Evolutionary conservation across 345 rosid species (phyloP), one percentile per base, ranked within the genome.

Genomic region (Gossypium herbaceum): DNA sequence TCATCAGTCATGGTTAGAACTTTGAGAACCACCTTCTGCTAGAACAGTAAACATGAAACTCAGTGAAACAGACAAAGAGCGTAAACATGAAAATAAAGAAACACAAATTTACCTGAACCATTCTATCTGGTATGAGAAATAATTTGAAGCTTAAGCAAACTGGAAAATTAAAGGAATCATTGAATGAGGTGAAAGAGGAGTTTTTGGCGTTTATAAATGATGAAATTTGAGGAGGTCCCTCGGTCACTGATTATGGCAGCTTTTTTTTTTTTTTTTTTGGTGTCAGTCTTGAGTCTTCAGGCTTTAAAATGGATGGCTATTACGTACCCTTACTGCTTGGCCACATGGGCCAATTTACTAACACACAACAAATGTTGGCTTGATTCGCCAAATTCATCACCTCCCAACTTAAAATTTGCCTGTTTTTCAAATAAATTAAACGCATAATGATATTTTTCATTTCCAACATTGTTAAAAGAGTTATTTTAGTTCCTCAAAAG

Each of bases 1-100:
- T 91, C 98, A 73, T 94, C 97, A 9, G 95, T 91, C 97, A 94
- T 94, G 79, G 97, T 92, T 81, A 91, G 72, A 39, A 94, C 88
- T 89, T 89, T 94, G 68, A 94, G 52, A 64, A 94, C 91, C 80
- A 91, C 84, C 82, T 94, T 94, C 93, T 86, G 88, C 83, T 70
- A 63, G 12, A 45, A n/a, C 20, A 22, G 27, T 7, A 15, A 59
- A 60, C 47, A 45, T 66, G 1, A 52, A 17, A 52, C 54, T 34
- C 41, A 5, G 41, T 34, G 41, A 34, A 2, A 12, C 7, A 72
- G 5, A 58, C 12, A 24, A 58, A 10, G 5, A 24, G 39, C 61
- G 66, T 64, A 63, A 88, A 52, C 16, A 48, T 15, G 58, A 50
- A 61, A 70, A 75, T 56, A 56, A 67, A 15, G 1, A 24, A 50